Percentiles rank a stretch among this genome's conserved stretches.
Conservation (phyloP, 2,329 filamentous ascomycete species). For the Venturia aucupariae region DNA sequence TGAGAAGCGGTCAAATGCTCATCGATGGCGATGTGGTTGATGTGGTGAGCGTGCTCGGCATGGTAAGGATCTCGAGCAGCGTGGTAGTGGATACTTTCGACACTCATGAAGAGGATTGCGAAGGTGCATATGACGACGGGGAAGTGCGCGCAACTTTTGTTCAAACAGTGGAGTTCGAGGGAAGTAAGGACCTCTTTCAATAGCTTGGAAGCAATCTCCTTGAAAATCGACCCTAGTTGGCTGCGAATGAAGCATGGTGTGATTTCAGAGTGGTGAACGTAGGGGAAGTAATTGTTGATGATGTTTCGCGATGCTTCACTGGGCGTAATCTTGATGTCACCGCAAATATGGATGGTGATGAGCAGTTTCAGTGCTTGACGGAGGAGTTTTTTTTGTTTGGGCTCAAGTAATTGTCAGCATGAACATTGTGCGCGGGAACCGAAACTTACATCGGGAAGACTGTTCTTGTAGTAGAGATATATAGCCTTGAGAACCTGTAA, state of each 20-base stretch:
- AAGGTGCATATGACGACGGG: slow-evolving; percentile 26
- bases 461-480: slow-evolving; percentile 22
- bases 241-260: slow-evolving; percentile 32
- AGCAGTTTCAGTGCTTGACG: slow-evolving; percentile 29
- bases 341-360: slow-evolving; percentile 30
- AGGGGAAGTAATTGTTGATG: slow-evolving; percentile 15
- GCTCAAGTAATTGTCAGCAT: background rate
- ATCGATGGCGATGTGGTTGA: background rate
- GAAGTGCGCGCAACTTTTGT: slow-evolving; percentile 25
- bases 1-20: background rate
- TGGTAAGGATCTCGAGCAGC: slow-evolving; percentile 29
- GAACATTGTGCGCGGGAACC: too few species aligned
- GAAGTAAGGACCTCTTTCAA: slow-evolving; percentile 26
- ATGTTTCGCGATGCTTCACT: slow-evolving; percentile 15
- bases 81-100: slow-evolving; percentile 32
- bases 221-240: slow-evolving; percentile 29
- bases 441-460: background rate
- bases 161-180: slow-evolving; percentile 25
- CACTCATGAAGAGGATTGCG: slow-evolving; percentile 27
- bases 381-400: slow-evolving; percentile 18
- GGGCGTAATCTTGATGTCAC: slow-evolving; percentile 26
- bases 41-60: background rate
- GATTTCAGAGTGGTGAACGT: slow-evolving; percentile 16
- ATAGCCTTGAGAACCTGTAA: slow-evolving; percentile 26
- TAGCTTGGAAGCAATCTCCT: slow-evolving; percentile 23